Evolutionary conservation across 176 grass and related monocot genomes (phyloP).

Genomic region (Alopecurus myosuroides): DNA sequence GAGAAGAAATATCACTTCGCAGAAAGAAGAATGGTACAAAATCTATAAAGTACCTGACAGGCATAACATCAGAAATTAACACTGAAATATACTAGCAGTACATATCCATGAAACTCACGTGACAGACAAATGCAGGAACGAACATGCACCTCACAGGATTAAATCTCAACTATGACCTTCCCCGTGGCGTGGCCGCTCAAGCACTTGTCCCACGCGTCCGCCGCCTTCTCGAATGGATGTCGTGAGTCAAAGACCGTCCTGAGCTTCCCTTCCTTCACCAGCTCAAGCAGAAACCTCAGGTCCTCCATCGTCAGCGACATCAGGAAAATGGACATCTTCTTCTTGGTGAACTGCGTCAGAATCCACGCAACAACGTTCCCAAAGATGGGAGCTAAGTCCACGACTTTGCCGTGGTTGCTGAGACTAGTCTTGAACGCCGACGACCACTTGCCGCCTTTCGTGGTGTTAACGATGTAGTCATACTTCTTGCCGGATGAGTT

Average conservation of each 20-base stretch:
- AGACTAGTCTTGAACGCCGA: neutral
- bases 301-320: slow-evolving; percentile 2
- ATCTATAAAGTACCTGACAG: neutral
- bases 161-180: slow-evolving; percentile 34
- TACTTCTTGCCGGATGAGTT: neutral
- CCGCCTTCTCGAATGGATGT: slow-evolving; percentile 14
- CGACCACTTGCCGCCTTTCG: neutral
- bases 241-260: slow-evolving; percentile 30
- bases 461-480: slow-evolving; percentile 12
- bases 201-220: slow-evolving; percentile 36
- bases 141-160: neutral
- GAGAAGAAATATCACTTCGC: neutral
- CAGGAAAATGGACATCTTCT: neutral
- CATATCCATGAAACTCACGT: neutral
- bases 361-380: neutral
- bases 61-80: neutral
- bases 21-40: neutral
- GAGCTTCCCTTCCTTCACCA: slow-evolving; percentile 30
- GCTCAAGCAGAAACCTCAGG: slow-evolving; percentile 15
- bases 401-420: neutral
- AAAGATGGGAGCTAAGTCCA: neutral
- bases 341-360: neutral
- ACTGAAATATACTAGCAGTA: no score
- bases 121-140: neutral
- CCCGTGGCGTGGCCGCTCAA: slow-evolving; percentile 28